These are phyloP conservation scores for Musa beccarii DNA, from an alignment of 176 grass and related monocot genomes.

Conservation along the genomic window DNA sequence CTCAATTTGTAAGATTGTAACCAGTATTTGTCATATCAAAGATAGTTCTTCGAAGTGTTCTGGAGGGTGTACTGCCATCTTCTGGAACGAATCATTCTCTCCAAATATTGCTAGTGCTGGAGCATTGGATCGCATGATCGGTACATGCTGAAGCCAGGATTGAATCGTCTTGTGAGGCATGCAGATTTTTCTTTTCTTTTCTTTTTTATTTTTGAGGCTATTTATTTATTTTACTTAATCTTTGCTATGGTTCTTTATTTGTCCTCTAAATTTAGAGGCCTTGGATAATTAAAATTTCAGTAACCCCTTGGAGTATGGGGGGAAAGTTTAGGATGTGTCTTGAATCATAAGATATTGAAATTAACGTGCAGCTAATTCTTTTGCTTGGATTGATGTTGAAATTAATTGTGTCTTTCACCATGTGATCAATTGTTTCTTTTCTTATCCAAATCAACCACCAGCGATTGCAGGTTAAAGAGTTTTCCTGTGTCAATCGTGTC, in stretches of 20 bases:
- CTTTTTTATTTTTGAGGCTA: neutral
- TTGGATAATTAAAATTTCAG: neutral
- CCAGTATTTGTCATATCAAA: neutral
- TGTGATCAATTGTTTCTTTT: no score
- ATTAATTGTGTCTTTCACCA: neutral
- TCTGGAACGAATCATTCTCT: neutral
- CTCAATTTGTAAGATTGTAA: conserved; percentile 6
- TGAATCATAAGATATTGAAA: conserved; percentile 14
- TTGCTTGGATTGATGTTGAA: neutral
- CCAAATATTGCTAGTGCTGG: neutral
- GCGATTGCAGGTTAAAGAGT: no score
- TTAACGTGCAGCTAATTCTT: conserved; percentile 18
- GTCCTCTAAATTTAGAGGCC: conserved; percentile 10
- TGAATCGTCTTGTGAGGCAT: neutral
- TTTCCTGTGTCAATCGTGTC: no score
- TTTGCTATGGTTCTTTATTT: neutral
- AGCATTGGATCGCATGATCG: neutral
- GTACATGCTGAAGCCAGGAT: neutral
- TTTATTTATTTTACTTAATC: conserved; percentile 9
- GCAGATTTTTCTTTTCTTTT: neutral
- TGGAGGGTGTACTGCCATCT: neutral
- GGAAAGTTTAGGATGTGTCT: neutral
- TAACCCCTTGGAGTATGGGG: neutral
- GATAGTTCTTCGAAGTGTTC: neutral
- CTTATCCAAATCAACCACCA: no score